A percentile compares a stretch with the other conserved stretches of the same genome.
phyloP scores from a whole-genome alignment of 1,139 yeast genomes.

The Suhomyces coccinellae region DNA sequence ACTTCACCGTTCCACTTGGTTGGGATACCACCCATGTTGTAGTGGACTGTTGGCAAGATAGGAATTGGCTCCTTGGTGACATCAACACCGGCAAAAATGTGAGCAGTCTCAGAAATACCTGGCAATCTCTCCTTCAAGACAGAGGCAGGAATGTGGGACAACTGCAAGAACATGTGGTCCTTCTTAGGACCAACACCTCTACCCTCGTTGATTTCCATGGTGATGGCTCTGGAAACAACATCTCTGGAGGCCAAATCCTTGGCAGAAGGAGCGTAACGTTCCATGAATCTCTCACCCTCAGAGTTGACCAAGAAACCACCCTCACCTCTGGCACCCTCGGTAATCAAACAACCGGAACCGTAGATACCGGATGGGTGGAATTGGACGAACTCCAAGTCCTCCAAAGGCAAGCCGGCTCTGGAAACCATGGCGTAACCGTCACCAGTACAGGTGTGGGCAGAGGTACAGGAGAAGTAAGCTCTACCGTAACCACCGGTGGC shows the following conservation, averaged over 20 bases:
- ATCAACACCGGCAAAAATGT: slow-evolving; percentile 98
- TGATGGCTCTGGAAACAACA: slow-evolving; percentile 97
- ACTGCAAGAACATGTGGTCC: slow-evolving; percentile 94
- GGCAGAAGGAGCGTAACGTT: slow-evolving; percentile 98
- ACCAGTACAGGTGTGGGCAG: slow-evolving; percentile 99
- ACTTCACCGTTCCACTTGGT: slow-evolving; percentile 98
- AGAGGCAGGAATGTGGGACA: slow-evolving; percentile 89
- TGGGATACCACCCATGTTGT: slow-evolving; percentile 99
- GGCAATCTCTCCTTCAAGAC: slow-evolving; percentile 96
- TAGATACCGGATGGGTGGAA: slow-evolving; percentile 99
- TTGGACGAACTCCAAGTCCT: slow-evolving; percentile 96
- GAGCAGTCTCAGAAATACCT: slow-evolving; percentile 98
- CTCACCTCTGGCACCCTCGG: slow-evolving; percentile 99
- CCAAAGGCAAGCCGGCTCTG: slow-evolving; percentile 96
- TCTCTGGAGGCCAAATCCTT: slow-evolving; percentile 98
- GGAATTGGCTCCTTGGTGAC: slow-evolving; percentile 99
- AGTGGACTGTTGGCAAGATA: slow-evolving; percentile 96
- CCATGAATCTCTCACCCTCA: slow-evolving; percentile 99
- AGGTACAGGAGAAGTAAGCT: slow-evolving; percentile 97
- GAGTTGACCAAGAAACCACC: slow-evolving; percentile 96
- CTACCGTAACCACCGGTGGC: slow-evolving; percentile 99
- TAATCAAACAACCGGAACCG: slow-evolving; percentile 97
- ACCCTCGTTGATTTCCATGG: slow-evolving; percentile 97
- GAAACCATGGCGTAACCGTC: slow-evolving; percentile 98
- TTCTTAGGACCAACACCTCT: slow-evolving; percentile 97